Base-by-base conservation (phyloP, 106 monocot genomes). In the Platanthera zijinensis region DNA sequence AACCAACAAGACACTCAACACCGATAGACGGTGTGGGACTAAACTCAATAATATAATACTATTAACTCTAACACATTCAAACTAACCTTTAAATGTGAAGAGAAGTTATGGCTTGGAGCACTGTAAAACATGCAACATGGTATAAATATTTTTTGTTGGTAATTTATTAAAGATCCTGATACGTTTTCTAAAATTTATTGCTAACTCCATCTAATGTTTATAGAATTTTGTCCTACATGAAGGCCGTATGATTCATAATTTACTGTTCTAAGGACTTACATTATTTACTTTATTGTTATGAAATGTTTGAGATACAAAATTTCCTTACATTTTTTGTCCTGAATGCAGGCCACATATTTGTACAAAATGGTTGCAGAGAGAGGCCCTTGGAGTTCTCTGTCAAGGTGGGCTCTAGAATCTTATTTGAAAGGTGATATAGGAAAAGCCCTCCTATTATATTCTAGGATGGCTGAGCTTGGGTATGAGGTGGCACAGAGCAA, bases 401-500 rank as follows among this genome's bases (percentile, higher is more conserved):
- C 89, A 54, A 86, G 90, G 76, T 96, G 90, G 92, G 92, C 95
- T 22, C 52, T 92, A 69, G 95, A 96, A 79, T 81, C 90, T 52
- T 96, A 96, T 72, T 76, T 96, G 51, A 90, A 90, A 74, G 90
- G 89, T 77, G 95, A 96, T 73, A 69, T 90, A 2, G 92, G 95
- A 56, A 96, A 96, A 84, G 85, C 95, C 59, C 83, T 96, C 7
- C 52, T 96, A 6, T 57, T 96, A 59, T 96, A 96, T 75, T 92
- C 90, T 46, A 88, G 95, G 83, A 90, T 96, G 92, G 92, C 95
- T 56, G 95, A 96, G 66, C 75, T 92, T 18, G 95, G 95, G 50
- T 90, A 92, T 83, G 95, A 96, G 82, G 88, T 96, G 56, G 92
- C 92, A 53, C 95, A 96, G 73, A 96, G 95, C 87, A 96, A 96